Evolutionary conservation across 768 basidiomycete genomes (phyloP).

Genomic region (Phanerochaete carnosa): DNA sequence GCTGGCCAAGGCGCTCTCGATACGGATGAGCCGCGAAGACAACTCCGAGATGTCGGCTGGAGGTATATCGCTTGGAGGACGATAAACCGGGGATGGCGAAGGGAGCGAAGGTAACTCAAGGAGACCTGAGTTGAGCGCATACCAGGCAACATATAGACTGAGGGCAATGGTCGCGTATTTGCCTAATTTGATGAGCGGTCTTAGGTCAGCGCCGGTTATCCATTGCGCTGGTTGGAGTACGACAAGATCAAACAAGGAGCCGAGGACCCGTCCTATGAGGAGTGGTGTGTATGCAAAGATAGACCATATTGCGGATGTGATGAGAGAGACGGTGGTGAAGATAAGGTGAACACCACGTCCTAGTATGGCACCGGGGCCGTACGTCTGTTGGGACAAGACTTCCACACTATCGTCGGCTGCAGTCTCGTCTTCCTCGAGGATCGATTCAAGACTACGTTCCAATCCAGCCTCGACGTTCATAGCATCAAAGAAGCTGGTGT

Average conservation of each 20-base stretch:
- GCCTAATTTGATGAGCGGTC: constrained; percentile 27
- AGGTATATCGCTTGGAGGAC: constrained; percentile 49
- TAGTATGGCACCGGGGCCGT: constrained; percentile 46
- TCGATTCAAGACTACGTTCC: constrained; percentile 34
- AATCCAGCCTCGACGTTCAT: constrained; percentile 50
- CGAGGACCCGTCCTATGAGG: constrained; percentile 36
- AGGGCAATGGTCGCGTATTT: constrained; percentile 43
- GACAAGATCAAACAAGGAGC: constrained; percentile 44
- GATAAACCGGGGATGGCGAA: constrained; percentile 36
- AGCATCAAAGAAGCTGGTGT: constrained; percentile 22
- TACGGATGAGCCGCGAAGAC: constrained; percentile 52
- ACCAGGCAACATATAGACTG: constrained; percentile 44
- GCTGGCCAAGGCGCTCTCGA: constrained; percentile 62
- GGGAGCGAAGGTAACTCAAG: constrained; percentile 31
- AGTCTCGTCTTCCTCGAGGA: constrained; percentile 63
- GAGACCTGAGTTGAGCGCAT: constrained; percentile 30
- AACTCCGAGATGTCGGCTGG: constrained; percentile 67
- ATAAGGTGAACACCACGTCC: constrained; percentile 40
- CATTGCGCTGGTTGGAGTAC: constrained; percentile 46
- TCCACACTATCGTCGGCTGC: constrained; percentile 27
- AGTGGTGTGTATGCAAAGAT: constrained; percentile 16
- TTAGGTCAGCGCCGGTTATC: constrained; percentile 30
- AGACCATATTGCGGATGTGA: constrained; percentile 18
- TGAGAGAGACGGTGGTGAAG: constrained; percentile 18
- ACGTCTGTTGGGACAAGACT: constrained; percentile 22